Evolutionary conservation across 2,329 filamentous ascomycete species (phyloP), one percentile per base, ranked within the genome.

Genomic region (Fusarium coffeatum): DNA sequence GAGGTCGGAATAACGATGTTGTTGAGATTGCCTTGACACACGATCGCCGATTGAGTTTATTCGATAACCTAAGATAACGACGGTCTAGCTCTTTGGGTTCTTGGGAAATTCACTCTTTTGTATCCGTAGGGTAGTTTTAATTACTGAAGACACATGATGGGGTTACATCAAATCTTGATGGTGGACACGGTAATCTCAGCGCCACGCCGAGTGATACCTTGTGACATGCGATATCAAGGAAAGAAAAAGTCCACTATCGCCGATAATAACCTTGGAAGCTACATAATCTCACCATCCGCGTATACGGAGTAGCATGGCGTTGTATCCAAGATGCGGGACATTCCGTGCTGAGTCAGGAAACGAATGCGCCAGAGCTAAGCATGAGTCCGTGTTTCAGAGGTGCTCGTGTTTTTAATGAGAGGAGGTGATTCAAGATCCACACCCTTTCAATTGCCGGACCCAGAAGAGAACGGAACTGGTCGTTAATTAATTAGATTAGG

Each of bases 351-450:
- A 37, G 34, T 37, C 34, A 37, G 34, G 34, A 37, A 37, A 12
- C 10, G 18, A 7, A n/a, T 37, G 18, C 34, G 34, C 10, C 18
- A 12, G 6, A 37, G 18, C 18, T 51, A 15, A 10, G 12, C n/a
- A 40, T 4, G 23, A 41, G 13, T 22, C 34, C n/a, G 18, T 28
- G 49, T 53, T 53, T 53, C 49, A 53, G 49, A 42, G 23, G n/a
- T 27, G 49, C 18, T 53, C 34, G 49, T 53, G 23, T 28, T 53
- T 53, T 37, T 53, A 22, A 53, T 53, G 10, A 42, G 23, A 53
- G 49, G 49, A 41, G 23, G 25, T 4, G 11, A 27, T 27, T 13
- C 4, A 9, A 9, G 13, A 8, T 53, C 34, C 34, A 53, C 34
- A 2, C 15, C 23, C 18, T 20, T 20, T 12, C 6, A 28, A 28